phyloP scores from a whole-genome alignment of 768 basidiomycete species.

The Heimioporus sp. region DNA sequence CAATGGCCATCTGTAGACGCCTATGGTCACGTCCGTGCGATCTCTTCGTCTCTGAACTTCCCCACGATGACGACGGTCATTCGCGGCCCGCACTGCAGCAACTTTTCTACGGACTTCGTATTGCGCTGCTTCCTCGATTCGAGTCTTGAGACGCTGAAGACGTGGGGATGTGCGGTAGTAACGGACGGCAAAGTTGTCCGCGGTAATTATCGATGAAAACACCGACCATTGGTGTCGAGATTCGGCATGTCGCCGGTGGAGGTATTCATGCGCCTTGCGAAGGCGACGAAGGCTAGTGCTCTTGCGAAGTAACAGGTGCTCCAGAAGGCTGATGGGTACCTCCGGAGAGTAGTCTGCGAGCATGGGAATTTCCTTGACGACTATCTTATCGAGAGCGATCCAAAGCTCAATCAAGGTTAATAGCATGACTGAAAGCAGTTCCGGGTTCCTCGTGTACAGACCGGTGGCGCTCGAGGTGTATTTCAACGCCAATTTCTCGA shows the following conservation, averaged over 20 bases:
- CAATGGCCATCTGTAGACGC: slow-evolving; percentile 46
- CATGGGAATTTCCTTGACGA: slow-evolving; percentile 34
- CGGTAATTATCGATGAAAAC: slow-evolving; percentile 25
- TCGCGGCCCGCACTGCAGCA: slow-evolving; percentile 25
- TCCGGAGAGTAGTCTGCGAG: slow-evolving; percentile 46
- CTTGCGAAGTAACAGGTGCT: slow-evolving; percentile 40
- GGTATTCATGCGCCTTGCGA: slow-evolving; percentile 27
- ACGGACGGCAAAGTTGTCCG: slow-evolving; percentile 31
- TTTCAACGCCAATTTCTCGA: slow-evolving; percentile 25
- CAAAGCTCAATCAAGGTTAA: slow-evolving; percentile 47
- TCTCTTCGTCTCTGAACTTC: not conserved
- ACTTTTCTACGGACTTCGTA: slow-evolving; percentile 16
- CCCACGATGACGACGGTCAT: not conserved
- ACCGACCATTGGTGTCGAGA: slow-evolving; percentile 27
- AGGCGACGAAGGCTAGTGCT: slow-evolving; percentile 29
- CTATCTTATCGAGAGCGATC: slow-evolving; percentile 43
- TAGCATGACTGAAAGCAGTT: slow-evolving; percentile 38
- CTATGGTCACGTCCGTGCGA: slow-evolving; percentile 1
- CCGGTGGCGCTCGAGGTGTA: slow-evolving; percentile 27
- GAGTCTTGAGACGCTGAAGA: slow-evolving; percentile 20
- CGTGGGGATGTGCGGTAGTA: slow-evolving; percentile 24
- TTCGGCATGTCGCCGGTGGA: slow-evolving; percentile 26
- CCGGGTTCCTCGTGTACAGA: slow-evolving; percentile 35
- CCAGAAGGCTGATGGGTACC: slow-evolving; percentile 36
- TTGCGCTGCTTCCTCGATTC: slow-evolving; percentile 31